Percentiles rank a stretch among this genome's conserved stretches.
phyloP scores from a whole-genome alignment of 2,329 filamentous ascomycete species.

The Coniochaeta pulveracea region DNA sequence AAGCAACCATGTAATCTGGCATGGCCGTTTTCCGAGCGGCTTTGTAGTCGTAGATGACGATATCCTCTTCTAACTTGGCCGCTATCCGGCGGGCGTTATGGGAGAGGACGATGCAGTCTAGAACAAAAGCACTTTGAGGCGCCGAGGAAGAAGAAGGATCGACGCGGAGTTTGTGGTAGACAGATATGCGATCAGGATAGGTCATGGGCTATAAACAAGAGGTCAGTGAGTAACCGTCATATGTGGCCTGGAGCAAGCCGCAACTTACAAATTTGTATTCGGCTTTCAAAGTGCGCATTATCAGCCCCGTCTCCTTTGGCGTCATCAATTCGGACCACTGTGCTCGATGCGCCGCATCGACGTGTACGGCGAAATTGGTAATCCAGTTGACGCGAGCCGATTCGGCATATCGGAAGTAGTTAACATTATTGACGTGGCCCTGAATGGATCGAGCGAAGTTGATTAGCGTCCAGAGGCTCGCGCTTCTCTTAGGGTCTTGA shows the following conservation, averaged over 20 bases:
- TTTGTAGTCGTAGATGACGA: constrained; percentile 61
- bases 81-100: constrained; percentile 62
- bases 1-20: constrained; percentile 27
- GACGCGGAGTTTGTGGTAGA: constrained; percentile 63
- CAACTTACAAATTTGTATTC: constrained; percentile 76
- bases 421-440: constrained; percentile 81
- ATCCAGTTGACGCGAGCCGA: constrained; percentile 71
- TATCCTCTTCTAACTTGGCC: constrained; percentile 66
- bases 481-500: constrained; percentile 3
- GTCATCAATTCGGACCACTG: constrained; percentile 62
- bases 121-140: constrained; percentile 40
- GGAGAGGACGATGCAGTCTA: constrained; percentile 59
- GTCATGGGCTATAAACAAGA: constrained; percentile 54
- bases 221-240: not conserved
- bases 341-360: constrained; percentile 47
- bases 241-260: too few species aligned
- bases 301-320: constrained; percentile 57
- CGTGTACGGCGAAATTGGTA: constrained; percentile 51
- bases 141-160: constrained; percentile 7
- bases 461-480: constrained; percentile 1
- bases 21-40: constrained; percentile 23
- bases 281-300: constrained; percentile 67
- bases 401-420: constrained; percentile 76
- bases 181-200: constrained; percentile 71
- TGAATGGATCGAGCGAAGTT: constrained; percentile 8